Evolutionary conservation across 495 filamentous ascomycete species (phyloP).

Genomic region (Hyaloscypha hepaticicola): DNA sequence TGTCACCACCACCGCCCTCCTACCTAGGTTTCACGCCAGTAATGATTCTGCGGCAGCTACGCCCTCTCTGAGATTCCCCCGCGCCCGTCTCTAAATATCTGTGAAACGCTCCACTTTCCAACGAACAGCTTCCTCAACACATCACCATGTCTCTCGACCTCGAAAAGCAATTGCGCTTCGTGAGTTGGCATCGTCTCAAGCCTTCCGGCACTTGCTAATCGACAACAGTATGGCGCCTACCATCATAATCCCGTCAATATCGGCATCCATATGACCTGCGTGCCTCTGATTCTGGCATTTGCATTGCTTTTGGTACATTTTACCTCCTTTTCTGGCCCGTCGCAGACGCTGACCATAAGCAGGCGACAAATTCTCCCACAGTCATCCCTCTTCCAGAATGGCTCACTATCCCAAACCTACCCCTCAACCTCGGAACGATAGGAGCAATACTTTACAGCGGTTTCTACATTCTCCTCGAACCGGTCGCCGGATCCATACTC

Average conservation of each 20-base stretch:
- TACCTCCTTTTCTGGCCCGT: conserved; percentile 1
- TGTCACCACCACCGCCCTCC: neutral
- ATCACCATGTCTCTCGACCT: conserved; percentile 44
- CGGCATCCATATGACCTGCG: conserved; percentile 85
- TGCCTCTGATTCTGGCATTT: conserved; percentile 80
- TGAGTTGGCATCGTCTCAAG: conserved; percentile 30
- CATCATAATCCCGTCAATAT: conserved; percentile 90
- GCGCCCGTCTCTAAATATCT: neutral
- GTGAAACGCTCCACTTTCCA: neutral
- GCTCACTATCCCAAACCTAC: conserved; percentile 72
- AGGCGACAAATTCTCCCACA: conserved; percentile 76
- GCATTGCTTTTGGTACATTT: conserved; percentile 71
- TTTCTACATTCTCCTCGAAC: conserved; percentile 90
- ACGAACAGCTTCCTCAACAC: neutral
- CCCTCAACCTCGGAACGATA: conserved; percentile 78
- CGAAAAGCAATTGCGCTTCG: conserved; percentile 49
- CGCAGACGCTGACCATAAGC: conserved; percentile 14
- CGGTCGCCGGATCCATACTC: conserved; percentile 76
- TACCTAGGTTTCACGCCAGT: neutral
- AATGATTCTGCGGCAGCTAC: conserved; percentile 20
- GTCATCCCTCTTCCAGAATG: conserved; percentile 69
- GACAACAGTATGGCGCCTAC: conserved; percentile 83
- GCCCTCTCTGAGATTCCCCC: conserved; percentile 1
- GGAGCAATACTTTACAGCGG: conserved; percentile 65
- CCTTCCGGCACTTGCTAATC: conserved; percentile 3